Evolutionary conservation across 306 rosid species (phyloP).

Genomic region (Sechiopsis laciniata): DNA sequence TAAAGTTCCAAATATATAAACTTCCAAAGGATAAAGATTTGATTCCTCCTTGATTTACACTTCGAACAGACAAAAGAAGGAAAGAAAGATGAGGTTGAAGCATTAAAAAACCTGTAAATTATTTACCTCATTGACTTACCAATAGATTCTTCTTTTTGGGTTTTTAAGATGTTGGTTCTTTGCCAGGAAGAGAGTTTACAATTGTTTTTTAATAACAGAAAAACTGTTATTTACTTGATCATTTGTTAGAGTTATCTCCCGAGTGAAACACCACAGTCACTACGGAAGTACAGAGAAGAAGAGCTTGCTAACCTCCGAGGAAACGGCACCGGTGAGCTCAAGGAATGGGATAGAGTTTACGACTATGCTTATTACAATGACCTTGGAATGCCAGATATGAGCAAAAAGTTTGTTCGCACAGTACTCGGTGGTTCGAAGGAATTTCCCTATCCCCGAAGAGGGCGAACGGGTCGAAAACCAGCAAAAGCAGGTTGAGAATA

Average conservation of each 20-base stretch:
- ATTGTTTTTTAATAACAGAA: too few relatives aligned
- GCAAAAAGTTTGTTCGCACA: slow-evolving; percentile 50
- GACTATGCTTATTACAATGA: slow-evolving; percentile 90
- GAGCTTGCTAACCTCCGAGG: slow-evolving; percentile 65
- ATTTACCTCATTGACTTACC: too few relatives aligned
- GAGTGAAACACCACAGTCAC: slow-evolving; percentile 49
- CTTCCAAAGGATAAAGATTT: too few relatives aligned
- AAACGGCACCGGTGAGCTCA: slow-evolving; percentile 48
- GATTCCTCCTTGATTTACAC: too few relatives aligned
- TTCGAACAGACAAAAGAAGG: too few relatives aligned
- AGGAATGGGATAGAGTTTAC: slow-evolving; percentile 94
- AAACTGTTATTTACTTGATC: not conserved
- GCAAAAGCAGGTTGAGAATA: slow-evolving; percentile 42
- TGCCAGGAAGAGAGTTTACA: too few relatives aligned
- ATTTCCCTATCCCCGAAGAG: slow-evolving; percentile 82
- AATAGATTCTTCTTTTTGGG: too few relatives aligned
- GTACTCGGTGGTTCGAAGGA: slow-evolving; percentile 59
- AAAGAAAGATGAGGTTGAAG: too few relatives aligned
- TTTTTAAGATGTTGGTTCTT: too few relatives aligned
- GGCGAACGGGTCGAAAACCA: slow-evolving; percentile 67
- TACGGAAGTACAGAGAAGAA: slow-evolving; percentile 55
- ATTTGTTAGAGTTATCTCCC: slow-evolving; percentile 67
- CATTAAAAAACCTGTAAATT: too few relatives aligned
- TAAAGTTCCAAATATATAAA: too few relatives aligned
- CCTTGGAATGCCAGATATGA: slow-evolving; percentile 61